Conservation (phyloP, 2,329 filamentous ascomycete genomes). For the Pleoardoris graminearum region DNA sequence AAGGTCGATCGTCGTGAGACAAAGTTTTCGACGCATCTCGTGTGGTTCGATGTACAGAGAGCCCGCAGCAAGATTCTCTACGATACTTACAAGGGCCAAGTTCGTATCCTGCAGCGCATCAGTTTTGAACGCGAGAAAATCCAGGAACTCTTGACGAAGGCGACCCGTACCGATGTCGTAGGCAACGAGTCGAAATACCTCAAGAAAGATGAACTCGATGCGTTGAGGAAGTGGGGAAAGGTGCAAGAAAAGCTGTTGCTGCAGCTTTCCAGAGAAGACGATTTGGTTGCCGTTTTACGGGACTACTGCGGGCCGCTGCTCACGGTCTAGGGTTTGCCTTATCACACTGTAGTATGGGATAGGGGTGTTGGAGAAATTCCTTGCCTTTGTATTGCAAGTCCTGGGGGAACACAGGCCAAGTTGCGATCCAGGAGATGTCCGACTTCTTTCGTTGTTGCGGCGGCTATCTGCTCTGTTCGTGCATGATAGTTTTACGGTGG, state of each 20-base stretch:
- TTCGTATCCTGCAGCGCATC: constrained; percentile 79
- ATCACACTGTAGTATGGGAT: neutral
- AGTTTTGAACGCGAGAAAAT: constrained; percentile 74
- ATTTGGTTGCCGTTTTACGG: constrained; percentile 78
- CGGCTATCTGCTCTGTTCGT: neutral
- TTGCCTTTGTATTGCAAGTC: too few relatives aligned
- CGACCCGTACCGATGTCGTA: constrained; percentile 82
- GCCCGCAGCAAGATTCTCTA: constrained; percentile 73
- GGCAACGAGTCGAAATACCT: constrained; percentile 82
- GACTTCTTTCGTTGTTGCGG: neutral
- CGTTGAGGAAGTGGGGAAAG: constrained; percentile 65
- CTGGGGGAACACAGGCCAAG: too few relatives aligned
- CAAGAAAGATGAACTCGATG: constrained; percentile 71
- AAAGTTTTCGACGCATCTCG: constrained; percentile 84
- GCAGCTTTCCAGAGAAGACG: constrained; percentile 80
- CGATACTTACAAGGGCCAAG: constrained; percentile 87
- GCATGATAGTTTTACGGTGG: neutral
- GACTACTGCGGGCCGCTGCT: constrained; percentile 56
- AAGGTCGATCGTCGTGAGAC: constrained; percentile 82
- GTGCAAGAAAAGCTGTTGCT: constrained; percentile 72
- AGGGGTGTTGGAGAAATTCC: neutral
- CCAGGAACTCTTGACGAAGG: constrained; percentile 74
- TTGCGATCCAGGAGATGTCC: neutral
- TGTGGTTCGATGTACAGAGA: constrained; percentile 82
- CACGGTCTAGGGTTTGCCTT: constrained; percentile 15